A percentile compares a stretch with the other conserved stretches of the same genome.
phyloP scores from a whole-genome alignment of 768 basidiomycete species.

The Russula olivacea region DNA sequence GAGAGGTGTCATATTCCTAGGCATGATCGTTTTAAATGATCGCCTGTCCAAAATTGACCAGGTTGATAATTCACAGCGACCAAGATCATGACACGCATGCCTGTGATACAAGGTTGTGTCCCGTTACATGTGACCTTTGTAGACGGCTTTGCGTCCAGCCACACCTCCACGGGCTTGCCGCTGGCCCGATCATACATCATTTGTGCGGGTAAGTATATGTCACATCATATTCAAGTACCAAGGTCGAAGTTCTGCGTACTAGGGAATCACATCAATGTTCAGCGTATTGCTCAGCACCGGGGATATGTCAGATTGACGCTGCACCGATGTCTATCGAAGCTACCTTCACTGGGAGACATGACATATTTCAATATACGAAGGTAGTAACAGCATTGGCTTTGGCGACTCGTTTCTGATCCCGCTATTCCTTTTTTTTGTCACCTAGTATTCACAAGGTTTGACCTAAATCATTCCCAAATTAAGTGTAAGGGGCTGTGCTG shows the following conservation, averaged over 20 bases:
- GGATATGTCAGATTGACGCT: constrained; percentile 55
- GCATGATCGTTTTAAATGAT: background rate
- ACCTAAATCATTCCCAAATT: background rate
- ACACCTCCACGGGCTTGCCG: constrained; percentile 49
- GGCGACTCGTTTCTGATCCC: background rate
- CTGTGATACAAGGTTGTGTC: constrained; percentile 50
- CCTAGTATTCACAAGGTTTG: constrained; percentile 51
- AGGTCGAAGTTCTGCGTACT: background rate
- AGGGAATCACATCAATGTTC: constrained; percentile 52
- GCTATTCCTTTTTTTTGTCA: background rate
- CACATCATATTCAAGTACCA: background rate
- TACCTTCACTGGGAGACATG: constrained; percentile 53
- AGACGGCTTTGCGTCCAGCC: constrained; percentile 45
- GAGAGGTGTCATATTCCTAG: constrained; percentile 15
- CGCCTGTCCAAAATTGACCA: too few relatives aligned
- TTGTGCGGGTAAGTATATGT: constrained; percentile 47
- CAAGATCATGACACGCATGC: constrained; percentile 41
- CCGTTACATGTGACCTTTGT: constrained; percentile 50
- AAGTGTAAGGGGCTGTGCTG: too few relatives aligned
- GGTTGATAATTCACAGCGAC: constrained; percentile 29
- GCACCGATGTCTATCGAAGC: constrained; percentile 55
- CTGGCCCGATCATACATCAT: constrained; percentile 35
- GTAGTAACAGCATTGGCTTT: constrained; percentile 29
- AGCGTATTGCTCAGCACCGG: constrained; percentile 38
- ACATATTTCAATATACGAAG: constrained; percentile 62